Evolutionary conservation across 75 land plant species (phyloP).

Genomic region (Ceratopteris richardii): DNA sequence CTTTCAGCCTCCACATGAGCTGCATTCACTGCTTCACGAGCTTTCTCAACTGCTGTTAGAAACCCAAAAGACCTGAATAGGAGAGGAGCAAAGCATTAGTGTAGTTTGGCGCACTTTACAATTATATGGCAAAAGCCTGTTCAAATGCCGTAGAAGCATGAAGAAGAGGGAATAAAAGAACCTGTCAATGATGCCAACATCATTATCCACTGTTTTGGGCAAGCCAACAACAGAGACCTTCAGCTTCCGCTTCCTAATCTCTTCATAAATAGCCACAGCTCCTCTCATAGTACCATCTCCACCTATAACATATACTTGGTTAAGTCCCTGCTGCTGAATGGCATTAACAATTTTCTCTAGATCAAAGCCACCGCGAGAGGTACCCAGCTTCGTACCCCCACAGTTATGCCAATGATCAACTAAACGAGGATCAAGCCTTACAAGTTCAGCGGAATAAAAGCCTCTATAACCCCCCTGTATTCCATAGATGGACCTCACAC

Average conservation of each 20-base stretch:
- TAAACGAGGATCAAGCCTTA: slow-evolving; percentile 40
- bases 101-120: too few relatives aligned
- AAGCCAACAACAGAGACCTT: slow-evolving; percentile 44
- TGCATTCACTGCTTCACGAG: slow-evolving; percentile 63
- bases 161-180: background rate
- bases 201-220: slow-evolving; percentile 84
- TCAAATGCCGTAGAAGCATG: too few relatives aligned
- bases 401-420: slow-evolving; percentile 58
- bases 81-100: background rate
- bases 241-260: slow-evolving; percentile 36
- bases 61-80: slow-evolving; percentile 55
- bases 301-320: slow-evolving; percentile 72
- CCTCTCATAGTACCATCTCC: slow-evolving; percentile 88
- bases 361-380: slow-evolving; percentile 75
- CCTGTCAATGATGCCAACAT: slow-evolving; percentile 65
- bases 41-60: slow-evolving; percentile 79
- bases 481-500: slow-evolving; percentile 59
- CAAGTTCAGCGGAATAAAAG: slow-evolving; percentile 48
- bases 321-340: slow-evolving; percentile 36
- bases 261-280: slow-evolving; percentile 57
- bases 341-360: slow-evolving; percentile 59
- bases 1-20: slow-evolving; percentile 76
- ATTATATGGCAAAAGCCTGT: too few relatives aligned
- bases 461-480: slow-evolving; percentile 73
- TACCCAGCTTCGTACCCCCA: slow-evolving; percentile 56